These are phyloP conservation scores for Ceratocystis variospora DNA, from an alignment of 2,329 filamentous ascomycete genomes.

Conservation along the genomic window DNA sequence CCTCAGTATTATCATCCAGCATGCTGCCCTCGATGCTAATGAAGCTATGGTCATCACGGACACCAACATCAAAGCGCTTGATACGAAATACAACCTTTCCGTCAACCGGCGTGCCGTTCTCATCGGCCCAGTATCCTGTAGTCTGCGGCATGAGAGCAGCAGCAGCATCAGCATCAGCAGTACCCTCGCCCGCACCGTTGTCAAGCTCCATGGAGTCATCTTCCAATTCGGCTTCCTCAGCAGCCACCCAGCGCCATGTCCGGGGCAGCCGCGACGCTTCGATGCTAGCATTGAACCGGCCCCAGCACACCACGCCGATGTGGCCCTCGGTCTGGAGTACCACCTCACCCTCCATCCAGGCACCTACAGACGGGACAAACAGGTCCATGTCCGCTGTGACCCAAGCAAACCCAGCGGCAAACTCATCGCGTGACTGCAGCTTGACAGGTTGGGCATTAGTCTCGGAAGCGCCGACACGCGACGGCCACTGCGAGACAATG, in stretches of 20 bases:
- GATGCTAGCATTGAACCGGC: constrained; percentile 83
- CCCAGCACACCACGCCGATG: constrained; percentile 76
- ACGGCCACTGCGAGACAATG: constrained; percentile 46
- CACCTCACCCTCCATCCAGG: constrained; percentile 64
- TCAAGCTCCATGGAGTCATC: constrained; percentile 37
- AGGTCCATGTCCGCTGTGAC: constrained; percentile 76
- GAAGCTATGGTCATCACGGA: constrained; percentile 63
- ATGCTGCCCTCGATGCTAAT: constrained; percentile 83
- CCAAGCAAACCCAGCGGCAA: constrained; percentile 75
- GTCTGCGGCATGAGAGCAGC: background rate
- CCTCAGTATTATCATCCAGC: constrained; percentile 54
- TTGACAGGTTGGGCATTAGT: constrained; percentile 35
- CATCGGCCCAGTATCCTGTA: constrained; percentile 61
- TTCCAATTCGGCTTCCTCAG: constrained; percentile 33
- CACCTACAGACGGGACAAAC: constrained; percentile 61
- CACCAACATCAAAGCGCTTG: constrained; percentile 68
- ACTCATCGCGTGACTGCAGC: constrained; percentile 55
- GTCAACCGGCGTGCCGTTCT: constrained; percentile 51
- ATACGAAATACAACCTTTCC: constrained; percentile 65
- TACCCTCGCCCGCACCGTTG: constrained; percentile 32
- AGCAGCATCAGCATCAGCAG: background rate
- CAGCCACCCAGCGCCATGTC: constrained; percentile 67
- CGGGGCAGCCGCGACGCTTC: constrained; percentile 60
- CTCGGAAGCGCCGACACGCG: constrained; percentile 34
- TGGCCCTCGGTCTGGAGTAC: constrained; percentile 83